Evolutionary conservation across 805 yeast genomes (phyloP).

Genomic region (Saturnispora serradocipensis): DNA sequence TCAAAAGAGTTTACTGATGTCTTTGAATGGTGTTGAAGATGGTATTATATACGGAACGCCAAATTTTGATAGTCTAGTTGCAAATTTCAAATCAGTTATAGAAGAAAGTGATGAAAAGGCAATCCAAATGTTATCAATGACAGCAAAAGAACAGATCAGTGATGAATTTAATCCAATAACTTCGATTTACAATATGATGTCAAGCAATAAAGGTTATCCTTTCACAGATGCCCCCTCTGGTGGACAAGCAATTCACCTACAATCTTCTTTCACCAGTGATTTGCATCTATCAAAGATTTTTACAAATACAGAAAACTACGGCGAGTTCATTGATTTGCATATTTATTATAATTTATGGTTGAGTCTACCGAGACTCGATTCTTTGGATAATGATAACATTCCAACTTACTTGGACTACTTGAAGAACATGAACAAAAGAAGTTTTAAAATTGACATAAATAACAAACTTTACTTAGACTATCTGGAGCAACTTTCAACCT

Average conservation of each 20-base stretch:
- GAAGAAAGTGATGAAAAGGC: slow-evolving; percentile 3
- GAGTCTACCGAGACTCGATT: slow-evolving; percentile 28
- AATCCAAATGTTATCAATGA: slow-evolving; percentile 1
- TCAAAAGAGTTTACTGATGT: slow-evolving; percentile 18
- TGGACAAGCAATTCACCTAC: not conserved
- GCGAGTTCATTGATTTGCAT: slow-evolving; percentile 52
- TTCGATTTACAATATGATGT: slow-evolving; percentile 4
- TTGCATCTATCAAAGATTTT: slow-evolving; percentile 43
- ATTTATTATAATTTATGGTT: slow-evolving; percentile 45
- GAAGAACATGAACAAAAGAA: slow-evolving; percentile 7
- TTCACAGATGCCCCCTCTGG: not conserved
- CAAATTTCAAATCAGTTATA: not conserved
- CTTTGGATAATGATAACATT: slow-evolving; percentile 1
- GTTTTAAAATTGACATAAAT: slow-evolving; percentile 22
- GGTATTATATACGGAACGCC: not conserved
- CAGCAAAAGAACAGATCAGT: not conserved
- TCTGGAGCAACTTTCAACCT: slow-evolving; percentile 35
- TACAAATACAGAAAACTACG: slow-evolving; percentile 52
- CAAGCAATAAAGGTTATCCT: not conserved
- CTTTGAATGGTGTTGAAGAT: slow-evolving; percentile 3
- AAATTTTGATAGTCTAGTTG: not conserved
- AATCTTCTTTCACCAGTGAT: slow-evolving; percentile 29
- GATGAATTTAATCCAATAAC: not conserved
- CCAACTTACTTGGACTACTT: slow-evolving; percentile 19
- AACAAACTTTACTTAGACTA: slow-evolving; percentile 33